Percentiles rank a stretch among this genome's conserved stretches.
Evolutionary conservation across 495 filamentous ascomycete genomes (phyloP).

Genomic region (Massariosphaeria phaeospora): DNA sequence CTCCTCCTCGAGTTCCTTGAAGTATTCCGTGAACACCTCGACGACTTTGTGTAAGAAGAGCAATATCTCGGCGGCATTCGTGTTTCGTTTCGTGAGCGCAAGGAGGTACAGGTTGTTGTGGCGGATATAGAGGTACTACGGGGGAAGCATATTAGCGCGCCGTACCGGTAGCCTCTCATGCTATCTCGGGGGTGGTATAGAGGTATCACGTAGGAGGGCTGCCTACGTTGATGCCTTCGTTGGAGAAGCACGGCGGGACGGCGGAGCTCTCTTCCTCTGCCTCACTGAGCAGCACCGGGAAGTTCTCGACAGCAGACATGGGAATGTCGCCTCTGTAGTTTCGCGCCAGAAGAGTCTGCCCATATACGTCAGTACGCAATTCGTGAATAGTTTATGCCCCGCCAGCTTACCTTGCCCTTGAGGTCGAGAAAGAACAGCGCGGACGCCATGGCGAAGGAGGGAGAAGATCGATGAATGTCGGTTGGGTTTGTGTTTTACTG

Average conservation of each 20-base stretch:
- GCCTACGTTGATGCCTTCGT: slow-evolving; percentile 91
- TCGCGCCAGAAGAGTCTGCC: slow-evolving; percentile 89
- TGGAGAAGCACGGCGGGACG: slow-evolving; percentile 95
- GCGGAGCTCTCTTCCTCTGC: slow-evolving; percentile 99
- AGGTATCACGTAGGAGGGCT: not conserved
- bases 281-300: slow-evolving; percentile 92
- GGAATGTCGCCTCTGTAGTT: slow-evolving; percentile 99
- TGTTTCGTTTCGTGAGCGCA: slow-evolving; percentile 88
- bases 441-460: slow-evolving; percentile 74
- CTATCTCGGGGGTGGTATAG: no score
- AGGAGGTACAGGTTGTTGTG: not conserved
- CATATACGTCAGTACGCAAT: slow-evolving; percentile 41
- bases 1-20: slow-evolving; percentile 98
- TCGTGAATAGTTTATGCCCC: no score
- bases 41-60: slow-evolving; percentile 98
- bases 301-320: slow-evolving; percentile 99
- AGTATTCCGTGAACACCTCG: slow-evolving; percentile 99
- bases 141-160: not conserved
- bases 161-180: no score
- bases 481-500: not conserved
- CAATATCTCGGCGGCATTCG: slow-evolving; percentile 96
- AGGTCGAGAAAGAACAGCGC: slow-evolving; percentile 98
- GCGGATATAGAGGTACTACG: slow-evolving; percentile 55
- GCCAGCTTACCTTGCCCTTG: slow-evolving; percentile 85
- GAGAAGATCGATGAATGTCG: not conserved